Conservation (phyloP, 495 filamentous ascomycete species). For the Tuber microsphaerosporum region DNA sequence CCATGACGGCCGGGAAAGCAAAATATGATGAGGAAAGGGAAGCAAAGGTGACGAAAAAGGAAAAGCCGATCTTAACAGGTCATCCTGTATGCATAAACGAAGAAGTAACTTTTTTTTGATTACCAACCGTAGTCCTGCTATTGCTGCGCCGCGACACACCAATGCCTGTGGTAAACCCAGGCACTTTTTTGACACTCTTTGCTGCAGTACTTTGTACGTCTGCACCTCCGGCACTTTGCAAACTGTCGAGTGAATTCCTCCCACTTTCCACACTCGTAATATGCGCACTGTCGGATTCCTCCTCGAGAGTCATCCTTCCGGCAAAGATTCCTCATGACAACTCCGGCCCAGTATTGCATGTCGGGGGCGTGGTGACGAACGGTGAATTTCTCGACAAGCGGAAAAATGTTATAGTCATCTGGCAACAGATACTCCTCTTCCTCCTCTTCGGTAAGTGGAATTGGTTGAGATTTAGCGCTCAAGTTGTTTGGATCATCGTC, state of each 20-base stretch:
- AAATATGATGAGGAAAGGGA: conserved; percentile 13
- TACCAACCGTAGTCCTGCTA: background rate
- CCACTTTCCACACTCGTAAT: conserved; percentile 97
- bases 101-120: background rate
- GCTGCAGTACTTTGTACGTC: conserved; percentile 98
- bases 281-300: conserved; percentile 92
- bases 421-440: conserved; percentile 88
- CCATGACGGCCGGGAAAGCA: conserved; percentile 26
- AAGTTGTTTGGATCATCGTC: conserved; percentile 55
- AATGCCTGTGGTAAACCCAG: conserved; percentile 95
- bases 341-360: conserved; percentile 99
- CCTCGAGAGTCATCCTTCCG: conserved; percentile 91
- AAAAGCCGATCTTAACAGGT: conserved; percentile 12
- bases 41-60: background rate
- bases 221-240: conserved; percentile 92
- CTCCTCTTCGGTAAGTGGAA: conserved; percentile 52
- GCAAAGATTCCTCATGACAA: conserved; percentile 97
- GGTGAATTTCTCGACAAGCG: conserved; percentile 95
- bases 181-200: conserved; percentile 99
- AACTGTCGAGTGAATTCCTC: conserved; percentile 93
- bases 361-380: conserved; percentile 87
- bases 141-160: conserved; percentile 71
- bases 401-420: conserved; percentile 96
- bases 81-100: conserved; percentile 13
- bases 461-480: conserved; percentile 30